Conservation (phyloP, 495 filamentous ascomycete species). For the Sordaria brevicollis region DNA sequence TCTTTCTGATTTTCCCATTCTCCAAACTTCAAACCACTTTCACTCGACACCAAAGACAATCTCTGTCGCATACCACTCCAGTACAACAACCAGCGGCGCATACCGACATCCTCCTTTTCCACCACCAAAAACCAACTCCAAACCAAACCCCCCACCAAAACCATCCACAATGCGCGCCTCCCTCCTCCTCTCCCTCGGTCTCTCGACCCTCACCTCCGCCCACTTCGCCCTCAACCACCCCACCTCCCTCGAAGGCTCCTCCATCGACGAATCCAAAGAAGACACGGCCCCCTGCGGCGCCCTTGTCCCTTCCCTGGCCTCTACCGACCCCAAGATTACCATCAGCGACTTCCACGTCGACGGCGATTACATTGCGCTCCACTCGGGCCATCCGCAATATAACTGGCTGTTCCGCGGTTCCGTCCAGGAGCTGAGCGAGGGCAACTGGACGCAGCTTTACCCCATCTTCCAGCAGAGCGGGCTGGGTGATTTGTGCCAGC, state of each 20-base stretch:
- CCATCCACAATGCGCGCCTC: conserved; percentile 15
- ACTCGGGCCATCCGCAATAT: conserved; percentile 32
- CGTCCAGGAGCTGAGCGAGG: conserved; percentile 27
- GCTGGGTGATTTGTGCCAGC: conserved; percentile 34
- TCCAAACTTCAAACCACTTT: not conserved
- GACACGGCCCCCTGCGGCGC: conserved; percentile 36
- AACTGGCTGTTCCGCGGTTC: conserved; percentile 43
- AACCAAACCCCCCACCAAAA: not conserved
- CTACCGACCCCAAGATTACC: conserved; percentile 9
- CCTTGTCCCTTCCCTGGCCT: conserved; percentile 24
- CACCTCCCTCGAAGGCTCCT: conserved; percentile 26
- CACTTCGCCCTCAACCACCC: conserved; percentile 40
- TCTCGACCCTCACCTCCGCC: conserved; percentile 22
- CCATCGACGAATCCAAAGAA: conserved; percentile 32
- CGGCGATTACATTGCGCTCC: conserved; percentile 31
- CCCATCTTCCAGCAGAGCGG: conserved; percentile 36
- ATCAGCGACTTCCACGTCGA: conserved; percentile 41
- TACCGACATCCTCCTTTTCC: not conserved
- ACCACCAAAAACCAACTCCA: not conserved
- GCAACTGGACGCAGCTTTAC: conserved; percentile 40
- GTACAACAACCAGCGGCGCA: not conserved
- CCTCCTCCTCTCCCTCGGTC: conserved; percentile 11
- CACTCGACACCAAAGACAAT: not conserved
- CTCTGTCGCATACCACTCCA: not conserved
- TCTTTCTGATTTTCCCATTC: not conserved